Conservation (phyloP, 306 rosid genomes). For the Abrus pulchellus region DNA sequence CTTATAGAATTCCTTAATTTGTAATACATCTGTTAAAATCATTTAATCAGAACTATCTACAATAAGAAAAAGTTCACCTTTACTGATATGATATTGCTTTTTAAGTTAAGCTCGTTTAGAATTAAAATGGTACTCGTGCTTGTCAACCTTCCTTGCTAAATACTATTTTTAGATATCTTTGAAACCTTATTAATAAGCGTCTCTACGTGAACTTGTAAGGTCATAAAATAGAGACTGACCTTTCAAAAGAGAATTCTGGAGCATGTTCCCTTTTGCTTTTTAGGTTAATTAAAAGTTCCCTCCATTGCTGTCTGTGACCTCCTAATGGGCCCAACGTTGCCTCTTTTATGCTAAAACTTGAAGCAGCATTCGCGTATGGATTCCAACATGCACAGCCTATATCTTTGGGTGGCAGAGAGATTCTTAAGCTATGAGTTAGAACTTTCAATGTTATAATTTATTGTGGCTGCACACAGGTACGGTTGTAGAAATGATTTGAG, state of each 20-base stretch:
- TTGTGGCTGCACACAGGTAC: too few relatives aligned
- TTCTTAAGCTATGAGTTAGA: too few relatives aligned
- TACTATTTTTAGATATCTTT: not conserved
- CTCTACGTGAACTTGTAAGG: slow-evolving; percentile 29
- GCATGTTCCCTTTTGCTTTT: not conserved
- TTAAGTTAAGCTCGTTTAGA: not conserved
- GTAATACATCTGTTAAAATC: not conserved
- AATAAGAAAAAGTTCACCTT: not conserved
- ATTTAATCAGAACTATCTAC: not conserved
- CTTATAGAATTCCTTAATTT: not conserved
- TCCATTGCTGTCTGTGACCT: not conserved
- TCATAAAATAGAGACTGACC: not conserved
- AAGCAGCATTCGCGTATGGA: not conserved
- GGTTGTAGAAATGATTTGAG: too few relatives aligned
- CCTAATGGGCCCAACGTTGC: not conserved
- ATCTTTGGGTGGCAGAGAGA: too few relatives aligned
- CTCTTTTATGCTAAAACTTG: slow-evolving; percentile 1
- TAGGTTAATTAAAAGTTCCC: not conserved
- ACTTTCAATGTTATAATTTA: too few relatives aligned
- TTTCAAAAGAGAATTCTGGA: slow-evolving; percentile 6
- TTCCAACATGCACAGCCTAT: not conserved
- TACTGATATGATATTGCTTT: not conserved
- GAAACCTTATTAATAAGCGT: not conserved
- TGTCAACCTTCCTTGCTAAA: not conserved
- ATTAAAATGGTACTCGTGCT: not conserved